These are phyloP conservation scores for Shiraia sp. DNA, from an alignment of 2,329 filamentous ascomycete species.

Conservation along the genomic window DNA sequence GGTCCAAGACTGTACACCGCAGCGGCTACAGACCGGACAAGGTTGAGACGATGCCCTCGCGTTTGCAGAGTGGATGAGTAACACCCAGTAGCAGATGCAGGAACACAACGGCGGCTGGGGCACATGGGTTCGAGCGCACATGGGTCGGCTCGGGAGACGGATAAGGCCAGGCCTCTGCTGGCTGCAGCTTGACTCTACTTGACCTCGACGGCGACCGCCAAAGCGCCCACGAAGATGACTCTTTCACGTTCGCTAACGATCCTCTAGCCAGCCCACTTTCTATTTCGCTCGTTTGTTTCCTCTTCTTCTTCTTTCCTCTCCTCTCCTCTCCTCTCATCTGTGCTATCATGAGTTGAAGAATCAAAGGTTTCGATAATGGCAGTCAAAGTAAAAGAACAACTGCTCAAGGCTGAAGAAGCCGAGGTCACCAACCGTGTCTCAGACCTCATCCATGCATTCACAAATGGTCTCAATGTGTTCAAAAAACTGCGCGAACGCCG, in stretches of 20 bases:
- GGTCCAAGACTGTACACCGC: constrained; percentile 28
- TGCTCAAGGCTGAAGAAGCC: constrained; percentile 23
- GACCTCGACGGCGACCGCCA: constrained; percentile 18
- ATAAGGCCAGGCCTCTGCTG: constrained; percentile 34
- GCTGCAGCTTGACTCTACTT: constrained; percentile 14
- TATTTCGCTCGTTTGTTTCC: constrained; percentile 14
- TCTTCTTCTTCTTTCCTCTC: constrained; percentile 8
- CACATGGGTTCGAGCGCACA: too few species aligned
- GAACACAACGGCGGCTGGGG: constrained; percentile 21
- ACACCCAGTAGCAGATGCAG: constrained; percentile 41
- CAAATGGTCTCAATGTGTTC: constrained; percentile 51
- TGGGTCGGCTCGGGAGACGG: constrained; percentile 25
- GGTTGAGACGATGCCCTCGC: constrained; percentile 24
- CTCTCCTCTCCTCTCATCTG: constrained; percentile 12
- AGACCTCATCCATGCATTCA: constrained; percentile 51
- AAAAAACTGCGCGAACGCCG: constrained; percentile 45
- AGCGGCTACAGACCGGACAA: constrained; percentile 35
- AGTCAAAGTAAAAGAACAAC: constrained; percentile 19
- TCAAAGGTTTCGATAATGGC: constrained; percentile 26
- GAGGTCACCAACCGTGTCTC: constrained; percentile 43
- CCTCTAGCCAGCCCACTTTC: constrained; percentile 22
- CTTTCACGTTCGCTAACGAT: constrained; percentile 27
- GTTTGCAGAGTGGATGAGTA: constrained; percentile 20
- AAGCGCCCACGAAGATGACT: constrained; percentile 4
- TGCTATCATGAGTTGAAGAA: constrained; percentile 6